Base-by-base conservation (phyloP, 495 filamentous ascomycete genomes). In the Penicillium mononematosum region DNA sequence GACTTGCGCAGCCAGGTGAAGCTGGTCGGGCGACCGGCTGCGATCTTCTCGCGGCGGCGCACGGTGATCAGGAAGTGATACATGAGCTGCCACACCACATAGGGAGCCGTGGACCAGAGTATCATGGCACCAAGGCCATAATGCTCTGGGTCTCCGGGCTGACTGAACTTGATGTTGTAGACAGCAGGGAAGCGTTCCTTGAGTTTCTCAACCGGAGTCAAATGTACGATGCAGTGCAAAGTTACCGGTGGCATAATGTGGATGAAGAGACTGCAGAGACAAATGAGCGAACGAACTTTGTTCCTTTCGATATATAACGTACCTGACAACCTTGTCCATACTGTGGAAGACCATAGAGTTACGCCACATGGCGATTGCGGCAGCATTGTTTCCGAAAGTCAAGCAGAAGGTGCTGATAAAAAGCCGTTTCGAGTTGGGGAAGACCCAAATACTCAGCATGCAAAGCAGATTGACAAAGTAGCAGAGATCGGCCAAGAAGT, bases 281-380 rank as follows among this genome's bases (percentile, higher is more conserved):
- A 20, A 6, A 34, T 70, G 61, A 59, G 65, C 58, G 16, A 34
- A 27, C 24, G 58, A 10, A 25, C 22, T 19, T 32, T 0, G 25
- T 36, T 16, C 43, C 12, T 12, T 52, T 14, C 8, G 0, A 22
- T 29, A 4, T 20, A 7, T 32, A 25, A 56, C 63, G 32, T 75
- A 88, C 78, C 89, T 92, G 36, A 91, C 92, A 51, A 96, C 82
- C 71, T 98, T 98, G 76, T 98, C 94, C 71, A 98, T 85, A 57
- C 89, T 92, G 74, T 98, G 94, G 75, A 98, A 98, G 38, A 98
- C 94, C 73, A 98, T 81, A 20, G 91, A 96, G 70, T 98, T 98
- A 54, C 94, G 85, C 94, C 94, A 98, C 93, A 98, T 97, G 58
- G 94, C 95, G 71, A 98, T 98, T 17, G 94, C 94, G 48, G 95